phyloP scores from a whole-genome alignment of 192 early-diverging fungal genomes.

The Coemansia asiatica region DNA sequence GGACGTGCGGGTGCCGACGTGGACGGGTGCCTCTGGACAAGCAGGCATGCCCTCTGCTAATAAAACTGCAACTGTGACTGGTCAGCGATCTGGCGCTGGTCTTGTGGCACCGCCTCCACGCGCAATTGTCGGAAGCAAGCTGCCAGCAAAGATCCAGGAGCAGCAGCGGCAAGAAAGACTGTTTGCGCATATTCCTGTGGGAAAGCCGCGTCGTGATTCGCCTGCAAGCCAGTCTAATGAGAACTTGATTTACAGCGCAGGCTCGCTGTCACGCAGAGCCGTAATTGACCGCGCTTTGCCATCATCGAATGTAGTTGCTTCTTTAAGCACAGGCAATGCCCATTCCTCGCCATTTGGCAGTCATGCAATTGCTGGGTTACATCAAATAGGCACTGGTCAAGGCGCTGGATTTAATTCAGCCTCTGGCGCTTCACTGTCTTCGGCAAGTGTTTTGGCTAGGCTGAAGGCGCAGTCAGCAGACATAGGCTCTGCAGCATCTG shows the following conservation, averaged over 20 bases:
- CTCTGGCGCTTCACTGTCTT: constrained; percentile 10
- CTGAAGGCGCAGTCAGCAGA: constrained; percentile 21
- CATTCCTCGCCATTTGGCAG: constrained; percentile 11
- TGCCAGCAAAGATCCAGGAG: constrained; percentile 10
- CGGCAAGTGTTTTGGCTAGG: constrained; percentile 26
- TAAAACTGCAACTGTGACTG: no score
- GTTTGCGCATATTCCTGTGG: constrained; percentile 18
- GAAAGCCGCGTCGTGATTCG: constrained; percentile 14
- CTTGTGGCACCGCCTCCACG: constrained; percentile 45
- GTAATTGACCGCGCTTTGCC: constrained; percentile 8
- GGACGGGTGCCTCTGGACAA: constrained; percentile 82
- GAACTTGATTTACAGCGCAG: not conserved
- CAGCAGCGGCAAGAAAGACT: constrained; percentile 9
- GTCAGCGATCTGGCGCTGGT: not conserved
- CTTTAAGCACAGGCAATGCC: constrained; percentile 16
- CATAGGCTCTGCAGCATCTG: constrained; percentile 1
- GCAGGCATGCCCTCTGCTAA: constrained; percentile 35
- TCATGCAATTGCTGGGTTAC: constrained; percentile 19
- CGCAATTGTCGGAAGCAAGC: constrained; percentile 20
- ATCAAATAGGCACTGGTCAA: not conserved
- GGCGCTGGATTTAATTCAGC: no score
- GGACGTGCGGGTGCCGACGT: constrained; percentile 79
- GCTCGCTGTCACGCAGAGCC: constrained; percentile 7
- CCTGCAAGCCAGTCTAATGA: not conserved
- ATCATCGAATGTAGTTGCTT: constrained; percentile 19